These are phyloP conservation scores for Bothriochloa decipiens DNA, from an alignment of 176 grass and related monocot genomes.

Conservation along the genomic window DNA sequence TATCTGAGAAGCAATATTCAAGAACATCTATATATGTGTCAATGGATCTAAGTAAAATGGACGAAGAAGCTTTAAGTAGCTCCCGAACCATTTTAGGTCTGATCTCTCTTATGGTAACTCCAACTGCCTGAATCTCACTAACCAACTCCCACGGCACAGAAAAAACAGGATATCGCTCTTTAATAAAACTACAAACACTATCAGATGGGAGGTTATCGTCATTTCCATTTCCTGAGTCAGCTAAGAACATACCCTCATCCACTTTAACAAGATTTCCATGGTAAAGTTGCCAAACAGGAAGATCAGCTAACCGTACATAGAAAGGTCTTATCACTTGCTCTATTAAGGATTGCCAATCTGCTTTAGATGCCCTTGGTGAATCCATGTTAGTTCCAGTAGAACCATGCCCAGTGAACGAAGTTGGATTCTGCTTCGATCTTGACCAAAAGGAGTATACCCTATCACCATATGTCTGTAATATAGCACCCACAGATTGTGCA, in stretches of 20 bases:
- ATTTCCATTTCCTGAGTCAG: constrained; percentile 77
- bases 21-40: constrained; percentile 92
- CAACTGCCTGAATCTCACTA: constrained; percentile 88
- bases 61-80: constrained; percentile 84
- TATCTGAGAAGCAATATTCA: constrained; percentile 91
- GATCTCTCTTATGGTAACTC: constrained; percentile 80
- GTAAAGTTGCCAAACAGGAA: constrained; percentile 98
- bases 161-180: constrained; percentile 98
- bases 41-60: constrained; percentile 84
- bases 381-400: constrained; percentile 43
- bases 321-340: constrained; percentile 97
- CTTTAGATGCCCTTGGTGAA: constrained; percentile 66
- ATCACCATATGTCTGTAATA: constrained; percentile 90
- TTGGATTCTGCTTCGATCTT: constrained; percentile 74
- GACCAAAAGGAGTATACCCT: constrained; percentile 93
- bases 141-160: constrained; percentile 96
- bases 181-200: constrained; percentile 98
- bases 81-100: constrained; percentile 91
- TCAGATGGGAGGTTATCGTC: constrained; percentile 74
- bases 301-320: constrained; percentile 84
- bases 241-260: constrained; percentile 95
- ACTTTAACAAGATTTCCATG: constrained; percentile 89
- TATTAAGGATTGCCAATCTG: constrained; percentile 86
- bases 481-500: constrained; percentile 55
- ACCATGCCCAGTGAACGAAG: constrained; percentile 43